Percentiles rank a stretch among this genome's conserved stretches.
These are phyloP conservation scores for Gossypium stocksii DNA, from an alignment of 345 rosid species.

Conservation along the genomic window DNA sequence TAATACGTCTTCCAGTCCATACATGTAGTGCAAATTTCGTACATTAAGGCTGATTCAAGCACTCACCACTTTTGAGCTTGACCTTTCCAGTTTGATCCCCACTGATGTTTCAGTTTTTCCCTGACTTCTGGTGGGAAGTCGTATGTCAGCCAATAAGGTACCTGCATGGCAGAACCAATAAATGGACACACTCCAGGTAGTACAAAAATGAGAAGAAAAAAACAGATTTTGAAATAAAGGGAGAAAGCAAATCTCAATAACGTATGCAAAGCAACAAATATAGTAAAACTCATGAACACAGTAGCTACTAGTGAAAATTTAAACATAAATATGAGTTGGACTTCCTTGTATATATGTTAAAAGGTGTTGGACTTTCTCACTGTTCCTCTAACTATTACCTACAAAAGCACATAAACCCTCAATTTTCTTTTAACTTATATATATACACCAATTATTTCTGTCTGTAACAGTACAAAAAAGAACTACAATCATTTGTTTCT, in stretches of 20 bases:
- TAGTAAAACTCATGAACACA: neutral
- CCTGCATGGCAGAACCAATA: constrained; percentile 31
- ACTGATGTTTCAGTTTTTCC: constrained; percentile 67
- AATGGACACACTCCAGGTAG: neutral
- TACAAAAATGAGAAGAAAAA: neutral
- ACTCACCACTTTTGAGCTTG: constrained; percentile 96
- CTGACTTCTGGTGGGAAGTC: constrained; percentile 90
- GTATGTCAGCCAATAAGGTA: constrained; percentile 79
- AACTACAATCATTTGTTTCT: neutral
- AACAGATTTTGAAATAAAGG: constrained; percentile 4
- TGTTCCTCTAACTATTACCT: neutral
- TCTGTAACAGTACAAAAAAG: neutral
- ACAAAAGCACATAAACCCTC: neutral
- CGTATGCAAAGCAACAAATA: neutral
- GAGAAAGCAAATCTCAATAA: neutral
- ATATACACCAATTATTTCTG: neutral
- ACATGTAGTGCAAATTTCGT: neutral
- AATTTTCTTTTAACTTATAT: neutral
- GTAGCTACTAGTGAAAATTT: neutral
- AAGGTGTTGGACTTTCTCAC: neutral
- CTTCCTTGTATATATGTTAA: neutral
- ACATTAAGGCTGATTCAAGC: neutral
- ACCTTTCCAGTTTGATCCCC: constrained; percentile 98
- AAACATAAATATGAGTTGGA: neutral
- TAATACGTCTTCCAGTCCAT: neutral